Evolutionary conservation across 768 basidiomycete genomes (phyloP), one percentile per base, ranked within the genome.

Genomic region (Suillus bovinus): DNA sequence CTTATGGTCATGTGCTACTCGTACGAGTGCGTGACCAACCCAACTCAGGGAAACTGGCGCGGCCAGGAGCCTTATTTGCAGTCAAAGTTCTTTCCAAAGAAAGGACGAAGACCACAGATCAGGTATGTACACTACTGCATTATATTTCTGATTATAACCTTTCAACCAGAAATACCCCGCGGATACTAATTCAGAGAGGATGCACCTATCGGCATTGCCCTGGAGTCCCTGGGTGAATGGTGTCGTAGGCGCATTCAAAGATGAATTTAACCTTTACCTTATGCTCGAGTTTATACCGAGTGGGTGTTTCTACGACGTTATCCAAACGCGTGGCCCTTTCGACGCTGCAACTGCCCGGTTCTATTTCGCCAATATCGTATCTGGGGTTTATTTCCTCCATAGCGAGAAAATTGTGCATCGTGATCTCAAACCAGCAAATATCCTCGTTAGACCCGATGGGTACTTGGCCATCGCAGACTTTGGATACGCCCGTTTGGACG

Each of bases 391-490:
- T 14, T 84, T 82, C 66, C 68, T 88, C 2, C 79, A 83, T 58
- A 60, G 62, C 0, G 69, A 78, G 10, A 75, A 73, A n/a, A 72
- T 86, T 55, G 76, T 79, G 8, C 84, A 86, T 61, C 78, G 84
- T 22, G 85, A 87, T 67, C 60, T 88, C 22, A 86, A 87, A 67
- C 84, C 86, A 2, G 80, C 79, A 22, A 87, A 86, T 56, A 78
- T 88, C 54, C 77, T 87, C 57, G 59, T 88, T 61, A 84, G 82
- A 47, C 66, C 76, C 2, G 83, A 85, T 67, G 86, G 86, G 29
- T 87, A 87, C 66, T 74, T 86, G 31, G 69, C 74, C 61, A 63
- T 88, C 1, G 78, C 78, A 10, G 86, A 87, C 66, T 84, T 88
- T 64, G 85, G 84, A 4, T 62, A 72, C 27, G 75, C 81, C 1